A percentile compares a stretch with the other conserved stretches of the same genome.
Conservation (phyloP, 176 grass and related monocot genomes). For the Oryza punctata region DNA sequence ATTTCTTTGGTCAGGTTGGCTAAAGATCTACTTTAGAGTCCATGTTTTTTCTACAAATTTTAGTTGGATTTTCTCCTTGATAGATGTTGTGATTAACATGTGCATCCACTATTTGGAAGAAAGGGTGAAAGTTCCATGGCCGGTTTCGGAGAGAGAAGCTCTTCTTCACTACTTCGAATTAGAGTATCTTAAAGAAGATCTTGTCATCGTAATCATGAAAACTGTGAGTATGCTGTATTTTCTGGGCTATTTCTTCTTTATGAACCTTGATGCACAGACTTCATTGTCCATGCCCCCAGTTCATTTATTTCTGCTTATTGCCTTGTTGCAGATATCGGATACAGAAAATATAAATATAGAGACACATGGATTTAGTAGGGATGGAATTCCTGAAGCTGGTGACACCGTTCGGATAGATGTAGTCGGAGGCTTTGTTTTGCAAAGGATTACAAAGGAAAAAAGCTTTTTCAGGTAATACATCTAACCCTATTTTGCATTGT, state of each 20-base stretch:
- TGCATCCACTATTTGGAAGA: slow-evolving; percentile 79
- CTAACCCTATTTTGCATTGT: slow-evolving; percentile 18
- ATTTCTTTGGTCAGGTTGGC: slow-evolving; percentile 90
- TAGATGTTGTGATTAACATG: slow-evolving; percentile 48
- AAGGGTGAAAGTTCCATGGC: slow-evolving; percentile 99
- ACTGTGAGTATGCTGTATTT: slow-evolving; percentile 54
- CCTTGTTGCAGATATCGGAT: slow-evolving; percentile 67
- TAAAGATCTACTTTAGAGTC: slow-evolving; percentile 8
- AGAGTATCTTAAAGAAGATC: slow-evolving; percentile 87
- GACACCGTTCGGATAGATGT: slow-evolving; percentile 76
- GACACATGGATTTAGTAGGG: slow-evolving; percentile 65
- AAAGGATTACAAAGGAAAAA: slow-evolving; percentile 69
- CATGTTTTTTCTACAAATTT: slow-evolving; percentile 11
- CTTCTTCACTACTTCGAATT: slow-evolving; percentile 92
- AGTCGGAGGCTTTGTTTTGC: slow-evolving; percentile 88
- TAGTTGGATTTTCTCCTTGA: slow-evolving; percentile 16
- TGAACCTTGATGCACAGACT: slow-evolving; percentile 13
- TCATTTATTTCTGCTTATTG: slow-evolving; percentile 32
- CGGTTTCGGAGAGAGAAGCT: slow-evolving; percentile 91
- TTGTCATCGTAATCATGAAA: slow-evolving; percentile 90
- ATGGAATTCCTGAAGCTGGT: slow-evolving; percentile 84
- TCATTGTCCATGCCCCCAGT: not conserved
- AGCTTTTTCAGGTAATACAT: slow-evolving; percentile 76
- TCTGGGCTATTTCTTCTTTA: slow-evolving; percentile 23
- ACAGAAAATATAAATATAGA: slow-evolving; percentile 58